Evolutionary conservation across 2,329 filamentous ascomycete genomes (phyloP), one percentile per base, ranked within the genome.

Genomic region (Aschersonia sp.): DNA sequence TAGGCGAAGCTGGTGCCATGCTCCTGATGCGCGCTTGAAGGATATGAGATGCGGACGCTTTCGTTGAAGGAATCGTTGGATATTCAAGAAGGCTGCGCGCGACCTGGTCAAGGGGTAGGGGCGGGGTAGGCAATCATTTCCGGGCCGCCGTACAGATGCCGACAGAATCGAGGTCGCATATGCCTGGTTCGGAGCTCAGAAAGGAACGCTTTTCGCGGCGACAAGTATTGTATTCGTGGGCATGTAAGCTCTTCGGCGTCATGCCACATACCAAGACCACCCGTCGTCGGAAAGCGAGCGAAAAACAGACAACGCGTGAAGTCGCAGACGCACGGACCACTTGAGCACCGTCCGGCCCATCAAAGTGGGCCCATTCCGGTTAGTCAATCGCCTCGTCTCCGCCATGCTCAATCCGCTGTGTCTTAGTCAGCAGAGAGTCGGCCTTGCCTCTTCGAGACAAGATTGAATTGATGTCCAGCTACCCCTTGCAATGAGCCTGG

Each of bases 261-360:
- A 63, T 56, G 62, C 66, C 58, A 55, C 40, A 42, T 42, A 43
- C 42, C 42, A 43, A n/a, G 42, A 43, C 60, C 56, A 55, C 22
- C 50, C 52, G 50, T 52, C 50, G 52, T 47, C 35, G 22, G 40
- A 30, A 32, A 14, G 50, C 52, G 54, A 57, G 57, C 54, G 59
- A 64, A 67, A 66, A 65, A 65, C 61, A 66, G 60, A 57, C 54
- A 59, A 64, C 65, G 65, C 65, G 65, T 66, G 64, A 65, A 62
- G 64, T 65, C 47, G 45, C 49, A 47, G 8, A 44, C 45, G 49
- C 54, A 55, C 54, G 53, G 54, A 50, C 54, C 54, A 54, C 47
- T 44, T 8, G 12, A 30, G 32, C 32, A 31, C 29, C 47, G 33
- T 29, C n/a, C 40, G 6, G 10, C 35, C 45, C 37, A 42, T 43